These are phyloP conservation scores for Pythium rhizo-oryzae DNA, from an alignment of 352 stramenopile genomes.

Conservation along the genomic window DNA sequence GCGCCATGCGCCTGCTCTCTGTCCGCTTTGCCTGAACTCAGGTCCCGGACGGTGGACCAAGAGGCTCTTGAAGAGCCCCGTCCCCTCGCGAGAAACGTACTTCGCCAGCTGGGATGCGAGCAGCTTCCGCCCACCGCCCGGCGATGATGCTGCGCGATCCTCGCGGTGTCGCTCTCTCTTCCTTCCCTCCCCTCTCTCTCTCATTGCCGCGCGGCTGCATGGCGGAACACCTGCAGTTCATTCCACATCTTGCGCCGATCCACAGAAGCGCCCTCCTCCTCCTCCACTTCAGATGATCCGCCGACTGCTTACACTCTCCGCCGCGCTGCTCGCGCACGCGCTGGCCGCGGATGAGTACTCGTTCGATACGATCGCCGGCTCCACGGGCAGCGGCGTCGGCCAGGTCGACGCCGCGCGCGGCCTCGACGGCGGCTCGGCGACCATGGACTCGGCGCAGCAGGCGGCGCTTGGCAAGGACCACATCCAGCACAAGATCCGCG, in stretches of 20 bases:
- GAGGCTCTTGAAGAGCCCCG: no score
- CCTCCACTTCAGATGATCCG: constrained; percentile 11
- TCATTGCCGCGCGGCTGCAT: not conserved
- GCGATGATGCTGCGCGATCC: constrained; percentile 8
- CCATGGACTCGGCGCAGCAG: constrained; percentile 14
- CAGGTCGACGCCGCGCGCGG: constrained; percentile 7
- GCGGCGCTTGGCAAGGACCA: constrained; percentile 20
- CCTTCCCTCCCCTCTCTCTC: not conserved
- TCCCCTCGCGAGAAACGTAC: not conserved
- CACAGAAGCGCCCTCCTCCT: not conserved
- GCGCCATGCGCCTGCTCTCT: not conserved
- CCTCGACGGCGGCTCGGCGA: not conserved
- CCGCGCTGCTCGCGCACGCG: not conserved
- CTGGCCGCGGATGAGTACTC: constrained; percentile 20
- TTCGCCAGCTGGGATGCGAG: constrained; percentile 12
- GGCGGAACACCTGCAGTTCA: not conserved
- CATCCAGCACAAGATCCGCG: constrained; percentile 31
- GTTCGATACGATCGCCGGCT: constrained; percentile 19
- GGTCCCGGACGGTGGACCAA: not conserved
- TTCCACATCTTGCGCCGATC: constrained; percentile 1
- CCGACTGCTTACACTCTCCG: constrained; percentile 15
- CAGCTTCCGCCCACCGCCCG: constrained; percentile 7
- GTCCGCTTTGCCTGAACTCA: not conserved
- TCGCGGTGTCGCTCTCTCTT: not conserved
- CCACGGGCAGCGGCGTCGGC: constrained; percentile 12